Evolutionary conservation across 306 rosid species (phyloP), one percentile per base, ranked within the genome.

Genomic region (Quercus ilex): DNA sequence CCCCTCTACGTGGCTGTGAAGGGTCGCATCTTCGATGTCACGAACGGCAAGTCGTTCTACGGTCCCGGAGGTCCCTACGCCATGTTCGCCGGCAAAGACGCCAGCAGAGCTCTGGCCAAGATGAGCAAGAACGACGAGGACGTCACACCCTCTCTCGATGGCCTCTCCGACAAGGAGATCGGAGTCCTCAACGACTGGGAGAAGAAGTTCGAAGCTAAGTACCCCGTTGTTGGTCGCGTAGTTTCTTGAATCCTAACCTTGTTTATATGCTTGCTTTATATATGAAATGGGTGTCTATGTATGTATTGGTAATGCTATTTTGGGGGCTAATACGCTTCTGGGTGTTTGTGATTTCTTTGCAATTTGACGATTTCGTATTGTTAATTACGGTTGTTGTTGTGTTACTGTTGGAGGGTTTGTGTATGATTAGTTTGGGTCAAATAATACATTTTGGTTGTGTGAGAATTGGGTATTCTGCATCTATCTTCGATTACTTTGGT

Each of bases 31-130:
- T 94, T 87, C 90, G 92, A 95, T 79, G 98, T 95, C 33, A 93
- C 90, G n/a, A 55, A 85, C 79, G 98, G 99, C 0, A 86, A 82
- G 74, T 90, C 94, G 14, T 95, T 95, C 91, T 95, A 95, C 80
- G 98, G 99, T 55, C 96, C 98, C 26, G 94, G 96, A 1, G 99
- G 98, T 3, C 58, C 99, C 20, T 95, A 95, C 86, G 90, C 88
- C 71, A 84, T 92, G 98, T 95, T 95, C 86, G 98, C 98, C 28
- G 99, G 98, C 62, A 92, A 89, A 74, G 99, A 95, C 76, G 97
- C 99, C 3, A 95, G 96, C 93, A 77, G 97, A 79, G 99, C 99
- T 75, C 90, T 95, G 43, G 99, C 93, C 53, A 92, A 91, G 92
- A 92, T 95, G 99, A 88, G 90, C 97, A 95, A 91, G 86, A 89